Base-by-base conservation (phyloP, 345 rosid species). In the Eucalyptus tenuipes region DNA sequence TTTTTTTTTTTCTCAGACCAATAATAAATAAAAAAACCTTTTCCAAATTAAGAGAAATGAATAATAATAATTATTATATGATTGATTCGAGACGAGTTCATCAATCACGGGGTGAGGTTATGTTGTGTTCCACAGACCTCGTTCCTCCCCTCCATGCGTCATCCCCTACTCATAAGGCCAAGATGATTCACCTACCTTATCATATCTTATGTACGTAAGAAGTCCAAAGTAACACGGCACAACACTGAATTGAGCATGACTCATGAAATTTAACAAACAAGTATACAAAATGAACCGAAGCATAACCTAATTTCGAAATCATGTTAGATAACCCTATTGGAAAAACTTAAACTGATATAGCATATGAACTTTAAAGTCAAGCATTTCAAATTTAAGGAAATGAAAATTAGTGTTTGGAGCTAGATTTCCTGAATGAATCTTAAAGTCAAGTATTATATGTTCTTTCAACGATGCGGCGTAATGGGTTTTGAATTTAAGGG, bases 401-500 rank as follows among this genome's bases (percentile, higher is more conserved):
- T 22, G 29, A 10, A 55, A 55, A 55, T 55, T 55, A 55, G 13
- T 55, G 6, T 55, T 25, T 55, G 6, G 3, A 24, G 61, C 29
- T 55, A 24, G 6, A 55, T 55, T 55, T 55, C 29, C 1, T 55
- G 1, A 55, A 55, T 55, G 61, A 24, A 55, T 22, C 13, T 55
- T 55, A 55, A 55, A 55, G 29, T 55, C 61, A 55, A 55, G 29
- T 24, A 33, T 8, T 8, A 37, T 9, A 5, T 5, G 33, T 0
- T 3, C 0, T 33, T 33, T 17, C 7, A 10, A 33, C 1, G 0
- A 16, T 16, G 22, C 2, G 40, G 24, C 5, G 18, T 31, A 31
- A 17, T 68, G 24, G 13, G 3, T 68, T 33, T 68, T 31, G 80
- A 68, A 68, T 31, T 31, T 8, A 33, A 31, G 12, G 44, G 10